Conservation (phyloP, 2,329 filamentous ascomycete genomes). For the Colletotrichum acutatum region DNA sequence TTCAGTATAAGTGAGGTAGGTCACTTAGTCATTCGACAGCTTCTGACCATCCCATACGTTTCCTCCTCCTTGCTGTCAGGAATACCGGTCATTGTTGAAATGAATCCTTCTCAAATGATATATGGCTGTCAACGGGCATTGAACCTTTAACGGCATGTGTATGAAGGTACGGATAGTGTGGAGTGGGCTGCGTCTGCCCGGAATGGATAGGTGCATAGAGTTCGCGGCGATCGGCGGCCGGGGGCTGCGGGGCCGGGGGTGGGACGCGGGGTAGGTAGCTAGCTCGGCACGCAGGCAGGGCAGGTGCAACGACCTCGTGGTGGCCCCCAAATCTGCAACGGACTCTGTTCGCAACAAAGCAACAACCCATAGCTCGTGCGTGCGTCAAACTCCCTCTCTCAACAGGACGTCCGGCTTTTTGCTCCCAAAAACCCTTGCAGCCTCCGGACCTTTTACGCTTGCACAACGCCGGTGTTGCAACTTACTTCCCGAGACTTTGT, state of each 20-base stretch:
- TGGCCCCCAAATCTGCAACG: slow-evolving; percentile 16
- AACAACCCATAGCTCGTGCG: slow-evolving; percentile 16
- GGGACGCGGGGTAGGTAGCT: slow-evolving; percentile 30
- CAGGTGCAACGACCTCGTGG: slow-evolving; percentile 11
- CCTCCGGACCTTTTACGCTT: background rate
- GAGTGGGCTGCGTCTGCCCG: background rate
- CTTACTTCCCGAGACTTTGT: background rate
- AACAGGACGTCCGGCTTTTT: background rate
- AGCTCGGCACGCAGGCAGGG: slow-evolving; percentile 5
- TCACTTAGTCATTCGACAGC: background rate
- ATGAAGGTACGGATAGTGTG: background rate
- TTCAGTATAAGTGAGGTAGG: background rate
- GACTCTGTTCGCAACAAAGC: background rate
- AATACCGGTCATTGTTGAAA: background rate
- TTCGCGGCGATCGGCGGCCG: slow-evolving; percentile 19
- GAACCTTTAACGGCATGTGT: background rate
- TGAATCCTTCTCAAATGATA: background rate
- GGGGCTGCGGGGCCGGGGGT: slow-evolving; percentile 19
- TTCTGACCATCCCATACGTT: background rate
- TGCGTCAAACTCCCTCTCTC: slow-evolving; percentile 12
- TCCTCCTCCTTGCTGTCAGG: background rate
- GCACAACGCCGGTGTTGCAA: background rate
- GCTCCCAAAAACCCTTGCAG: background rate
- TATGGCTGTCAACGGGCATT: background rate
- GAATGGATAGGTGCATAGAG: slow-evolving; percentile 20